phyloP scores from a whole-genome alignment of 306 rosid genomes.

The Castanopsis chinensis region DNA sequence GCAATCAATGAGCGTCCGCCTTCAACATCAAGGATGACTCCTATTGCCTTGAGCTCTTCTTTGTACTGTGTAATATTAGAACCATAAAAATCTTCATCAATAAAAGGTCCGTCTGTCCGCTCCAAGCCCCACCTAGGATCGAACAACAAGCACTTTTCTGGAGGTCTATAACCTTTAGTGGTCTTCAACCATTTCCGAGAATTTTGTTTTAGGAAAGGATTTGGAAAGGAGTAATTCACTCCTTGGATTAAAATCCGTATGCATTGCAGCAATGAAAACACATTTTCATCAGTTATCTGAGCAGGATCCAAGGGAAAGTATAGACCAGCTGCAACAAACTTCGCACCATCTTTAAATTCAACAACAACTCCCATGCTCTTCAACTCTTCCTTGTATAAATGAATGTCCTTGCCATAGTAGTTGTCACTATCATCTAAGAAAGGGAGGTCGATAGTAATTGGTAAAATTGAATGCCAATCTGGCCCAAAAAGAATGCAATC shows the following conservation, averaged over 20 bases:
- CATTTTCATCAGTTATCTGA: constrained; percentile 35
- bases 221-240: constrained; percentile 14
- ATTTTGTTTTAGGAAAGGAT: constrained; percentile 27
- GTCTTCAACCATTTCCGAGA: constrained; percentile 65
- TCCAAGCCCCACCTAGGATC: constrained; percentile 43
- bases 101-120: constrained; percentile 63
- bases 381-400: constrained; percentile 48
- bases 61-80: constrained; percentile 34
- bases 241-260: constrained; percentile 19
- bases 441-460: constrained; percentile 58
- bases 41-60: constrained; percentile 50
- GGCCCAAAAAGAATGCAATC: constrained; percentile 59
- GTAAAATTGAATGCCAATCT: constrained; percentile 56
- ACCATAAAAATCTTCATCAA: constrained; percentile 55
- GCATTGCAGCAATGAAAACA: constrained; percentile 54
- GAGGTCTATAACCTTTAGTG: constrained; percentile 47
- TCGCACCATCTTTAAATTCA: constrained; percentile 42
- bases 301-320: constrained; percentile 38
- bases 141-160: constrained; percentile 50
- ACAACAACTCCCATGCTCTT: constrained; percentile 52
- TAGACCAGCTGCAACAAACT: constrained; percentile 38
- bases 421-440: constrained; percentile 49
- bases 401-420: constrained; percentile 41
- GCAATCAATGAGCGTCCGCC: constrained; percentile 46
- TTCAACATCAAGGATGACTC: constrained; percentile 39